Conservation (phyloP, 306 rosid species). For the Prunus persica region Prunus_persica_NCBIv2 NC_034009.1:17210001-17210500, state of each 20-base stretch:
- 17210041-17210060: background rate
- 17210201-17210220: slow-evolving; percentile 59
- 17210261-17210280: slow-evolving; percentile 61
- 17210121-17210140: slow-evolving; percentile 55
- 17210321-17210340: background rate
- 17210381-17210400: background rate
- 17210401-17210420: background rate
- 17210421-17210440: background rate
- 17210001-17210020: background rate
- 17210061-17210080: background rate
- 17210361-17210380: background rate
- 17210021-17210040: background rate
- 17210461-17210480: background rate
- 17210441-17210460: background rate
- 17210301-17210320: background rate
- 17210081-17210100: background rate
- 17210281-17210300: background rate
- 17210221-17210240: slow-evolving; percentile 61
- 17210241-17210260: slow-evolving; percentile 71
- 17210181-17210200: slow-evolving; percentile 65
- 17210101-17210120: background rate
- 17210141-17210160: slow-evolving; percentile 93
- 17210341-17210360: background rate
- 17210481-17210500: background rate
- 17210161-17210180: slow-evolving; percentile 79